A percentile compares a stretch with the other conserved stretches of the same genome.
phyloP scores from a whole-genome alignment of 441 rosid species.

The Melastoma candidum region DNA sequence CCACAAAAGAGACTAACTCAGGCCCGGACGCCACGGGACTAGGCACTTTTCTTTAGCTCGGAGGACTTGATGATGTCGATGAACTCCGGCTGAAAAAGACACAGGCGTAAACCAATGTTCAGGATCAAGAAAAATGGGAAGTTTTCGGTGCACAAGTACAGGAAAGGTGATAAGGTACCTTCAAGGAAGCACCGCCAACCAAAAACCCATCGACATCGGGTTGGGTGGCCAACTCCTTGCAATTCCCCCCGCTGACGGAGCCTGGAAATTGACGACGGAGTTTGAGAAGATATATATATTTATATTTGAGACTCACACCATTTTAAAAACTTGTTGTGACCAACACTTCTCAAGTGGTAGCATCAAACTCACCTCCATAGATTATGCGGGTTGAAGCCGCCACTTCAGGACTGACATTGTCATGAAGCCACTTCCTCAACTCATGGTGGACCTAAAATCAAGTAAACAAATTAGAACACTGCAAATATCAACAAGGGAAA shows the following conservation, averaged over 20 bases:
- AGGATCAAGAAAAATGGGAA: background rate
- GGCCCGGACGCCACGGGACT: background rate
- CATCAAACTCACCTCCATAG: conserved; percentile 45
- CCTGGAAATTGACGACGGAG: conserved; percentile 1
- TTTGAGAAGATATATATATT: no score
- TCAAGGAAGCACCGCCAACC: conserved; percentile 17
- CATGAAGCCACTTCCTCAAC: conserved; percentile 56
- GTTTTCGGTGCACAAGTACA: background rate
- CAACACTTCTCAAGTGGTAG: background rate
- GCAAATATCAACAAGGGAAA: background rate
- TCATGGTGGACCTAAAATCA: conserved; percentile 44
- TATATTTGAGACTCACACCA: no score
- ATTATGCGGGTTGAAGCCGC: conserved; percentile 52
- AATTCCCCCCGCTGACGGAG: conserved; percentile 17
- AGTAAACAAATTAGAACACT: background rate
- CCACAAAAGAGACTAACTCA: no score
- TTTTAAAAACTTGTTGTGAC: no score
- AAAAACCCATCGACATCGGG: conserved; percentile 19
- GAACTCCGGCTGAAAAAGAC: conserved; percentile 16
- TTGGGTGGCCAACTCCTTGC: conserved; percentile 14
- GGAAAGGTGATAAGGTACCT: conserved; percentile 5
- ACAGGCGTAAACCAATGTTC: background rate
- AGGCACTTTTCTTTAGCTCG: conserved; percentile 13
- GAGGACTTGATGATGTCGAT: conserved; percentile 19
- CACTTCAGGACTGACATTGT: conserved; percentile 38